Percentiles rank a stretch among this genome's conserved stretches.
These are phyloP conservation scores for Ceraceosorus guamensis DNA, from an alignment of 1,284 basidiomycete genomes.

Conservation along the genomic window DNA sequence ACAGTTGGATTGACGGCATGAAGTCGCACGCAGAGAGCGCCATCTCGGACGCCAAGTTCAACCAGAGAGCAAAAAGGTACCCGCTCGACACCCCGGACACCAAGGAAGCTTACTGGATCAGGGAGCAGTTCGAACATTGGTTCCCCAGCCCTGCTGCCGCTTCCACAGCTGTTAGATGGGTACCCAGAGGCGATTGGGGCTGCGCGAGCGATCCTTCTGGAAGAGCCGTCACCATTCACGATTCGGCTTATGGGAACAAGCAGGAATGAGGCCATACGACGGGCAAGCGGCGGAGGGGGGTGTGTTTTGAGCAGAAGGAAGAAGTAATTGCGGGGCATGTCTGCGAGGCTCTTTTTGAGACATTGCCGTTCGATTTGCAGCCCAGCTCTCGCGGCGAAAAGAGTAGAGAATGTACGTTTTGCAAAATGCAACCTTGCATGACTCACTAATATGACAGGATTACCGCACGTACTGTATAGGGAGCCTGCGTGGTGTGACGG, in stretches of 20 bases:
- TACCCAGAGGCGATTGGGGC: conserved; percentile 80
- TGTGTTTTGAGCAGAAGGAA: no score
- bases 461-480: no score
- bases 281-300: no score
- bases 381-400: no score
- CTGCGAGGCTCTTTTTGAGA: no score
- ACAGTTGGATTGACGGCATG: conserved; percentile 99
- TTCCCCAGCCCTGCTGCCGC: conserved; percentile 75
- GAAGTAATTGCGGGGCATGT: no score
- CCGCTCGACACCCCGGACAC: conserved; percentile 79
- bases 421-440: no score
- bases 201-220: conserved; percentile 91
- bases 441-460: no score
- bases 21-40: conserved; percentile 73
- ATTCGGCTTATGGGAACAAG: conserved; percentile 64
- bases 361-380: no score
- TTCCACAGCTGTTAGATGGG: conserved; percentile 66
- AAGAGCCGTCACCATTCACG: conserved; percentile 89
- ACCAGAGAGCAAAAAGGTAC: conserved; percentile 69
- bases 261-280: no score
- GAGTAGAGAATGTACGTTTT: no score
- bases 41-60: conserved; percentile 77
- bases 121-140: conserved; percentile 78
- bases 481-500: no score
- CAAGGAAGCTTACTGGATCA: conserved; percentile 93